phyloP scores from a whole-genome alignment of 1,284 basidiomycete genomes.

The Sphagnurus paluster region DNA sequence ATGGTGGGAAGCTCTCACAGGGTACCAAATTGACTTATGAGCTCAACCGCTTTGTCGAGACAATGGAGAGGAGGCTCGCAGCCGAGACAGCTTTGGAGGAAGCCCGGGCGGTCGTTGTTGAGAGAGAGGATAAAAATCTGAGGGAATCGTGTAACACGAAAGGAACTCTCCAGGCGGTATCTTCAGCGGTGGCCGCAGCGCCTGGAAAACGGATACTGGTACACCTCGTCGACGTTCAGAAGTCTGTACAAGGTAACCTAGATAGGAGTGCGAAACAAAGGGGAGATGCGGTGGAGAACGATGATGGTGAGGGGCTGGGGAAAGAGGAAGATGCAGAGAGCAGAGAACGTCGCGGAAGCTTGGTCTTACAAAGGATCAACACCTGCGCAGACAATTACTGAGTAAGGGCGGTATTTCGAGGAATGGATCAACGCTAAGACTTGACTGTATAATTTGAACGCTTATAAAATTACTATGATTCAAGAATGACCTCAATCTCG shows the following conservation, averaged over 20 bases:
- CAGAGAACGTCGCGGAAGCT: constrained; percentile 8
- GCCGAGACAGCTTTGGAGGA: constrained; percentile 20
- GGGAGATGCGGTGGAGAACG: neutral
- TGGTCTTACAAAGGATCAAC: constrained; percentile 6
- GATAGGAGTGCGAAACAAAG: neutral
- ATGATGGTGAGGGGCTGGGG: constrained; percentile 9
- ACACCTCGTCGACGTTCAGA: constrained; percentile 30
- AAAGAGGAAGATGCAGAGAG: constrained; percentile 6
- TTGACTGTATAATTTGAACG: too few relatives aligned
- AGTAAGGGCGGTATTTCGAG: neutral
- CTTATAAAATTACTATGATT: constrained; percentile 20
- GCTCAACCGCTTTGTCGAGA: constrained; percentile 31
- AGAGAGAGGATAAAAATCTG: constrained; percentile 5
- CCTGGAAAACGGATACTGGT: constrained; percentile 25
- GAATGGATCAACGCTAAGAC: too few relatives aligned
- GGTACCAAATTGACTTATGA: constrained; percentile 33
- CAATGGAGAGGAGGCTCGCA: constrained; percentile 32
- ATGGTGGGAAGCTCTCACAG: constrained; percentile 31
- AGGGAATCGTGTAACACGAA: constrained; percentile 10
- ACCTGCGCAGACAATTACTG: constrained; percentile 1
- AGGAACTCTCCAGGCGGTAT: constrained; percentile 19
- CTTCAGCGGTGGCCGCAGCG: constrained; percentile 8
- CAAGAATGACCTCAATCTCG: constrained; percentile 38
- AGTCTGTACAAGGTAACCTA: constrained; percentile 27
- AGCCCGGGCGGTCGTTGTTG: constrained; percentile 8